Evolutionary conservation across 1,284 basidiomycete genomes (phyloP), one percentile per base, ranked within the genome.

Genomic region (Meripilus lineatus): DNA sequence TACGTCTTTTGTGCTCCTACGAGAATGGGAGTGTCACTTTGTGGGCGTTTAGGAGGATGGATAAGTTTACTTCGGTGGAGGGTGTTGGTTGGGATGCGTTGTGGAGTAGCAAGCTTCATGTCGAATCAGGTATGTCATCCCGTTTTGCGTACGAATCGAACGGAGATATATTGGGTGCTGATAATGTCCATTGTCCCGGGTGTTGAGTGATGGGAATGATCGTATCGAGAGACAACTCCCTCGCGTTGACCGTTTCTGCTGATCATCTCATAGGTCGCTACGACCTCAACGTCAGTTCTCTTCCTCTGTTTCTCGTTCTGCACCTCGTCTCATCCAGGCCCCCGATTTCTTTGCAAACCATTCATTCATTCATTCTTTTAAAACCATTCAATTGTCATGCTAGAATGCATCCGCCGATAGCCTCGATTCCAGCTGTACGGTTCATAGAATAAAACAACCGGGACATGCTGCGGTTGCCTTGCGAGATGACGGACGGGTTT

Each of bases 151-250:
- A 17, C 37, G 21, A 25, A 7, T n/a, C n/a, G n/a, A n/a, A n/a
- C n/a, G n/a, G n/a, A n/a, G n/a, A n/a, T n/a, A n/a, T 34, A 5
- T 30, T 32, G n/a, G 15, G 13, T 6, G 14, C 13, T 25, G 6
- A 21, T 28, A 11, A 36, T 45, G 18, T 36, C 23, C 46, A 22
- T 22, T 15, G 13, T 35, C 33, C 38, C 17, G 13, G 15, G n/a
- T n/a, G n/a, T n/a, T 1, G 50, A 93, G 90, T 93, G 40, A 93
- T 95, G 90, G 84, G 82, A 1, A 85, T 92, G 81, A 64, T 77
- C 0, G 80, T 89, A 1, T 79, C 85, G 2, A 62, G 59, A n/a
- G 71, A 75, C 40, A 71, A 75, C 32, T 57, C 63, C 7, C 70
- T 85, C 42, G 89, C 84, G 2, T 63, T 92, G 48, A 84, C 87